Base-by-base conservation (phyloP, 306 rosid genomes). In the Cicer judaicum region DNA sequence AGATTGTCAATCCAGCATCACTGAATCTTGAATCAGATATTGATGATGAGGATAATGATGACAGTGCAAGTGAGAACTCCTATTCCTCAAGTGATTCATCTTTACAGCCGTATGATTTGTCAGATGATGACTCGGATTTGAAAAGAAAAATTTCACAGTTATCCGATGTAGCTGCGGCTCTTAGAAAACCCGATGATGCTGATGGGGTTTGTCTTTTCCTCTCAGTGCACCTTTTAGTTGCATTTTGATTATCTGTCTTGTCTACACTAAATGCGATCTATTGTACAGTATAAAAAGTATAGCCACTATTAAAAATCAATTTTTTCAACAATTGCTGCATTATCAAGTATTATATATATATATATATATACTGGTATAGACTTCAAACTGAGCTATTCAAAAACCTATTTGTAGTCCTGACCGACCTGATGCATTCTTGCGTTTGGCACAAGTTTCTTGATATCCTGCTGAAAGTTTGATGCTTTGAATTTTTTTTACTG, bases 71-170 rank as follows among this genome's bases (percentile, higher is more conserved):
- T 78, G 96, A 88, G 81, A 65, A 68, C 77, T 94, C 98, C 43
- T 86, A 81, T 81, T 83, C 89, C 73, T 86, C 87, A 0, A 86
- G 86, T 79, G 93, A 91, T 78, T 88, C 95, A 66, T 91, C 94
- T 69, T 85, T 91, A 76, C 90, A 88, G 87, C 96, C 98, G 8
- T 94, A 91, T 85, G 96, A 91, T 87, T 84, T 94, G 76, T 56
- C 87, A 16, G 98, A 94, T 72, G 96, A 94, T 74, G 97, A 91
- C 70, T 69, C 97, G 7, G 98, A 91, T 90, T 82, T 94, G 84
- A 94, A 88, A 69, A 91, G 71, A 74, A 87, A 83, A 4, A 21
- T 94, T 54, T 84, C 96, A 14, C 98, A 94, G 82, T 78, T 94
- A 85, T 78, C 85, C 76, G 98, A 94, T 85, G 88, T 94, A 43